phyloP scores from a whole-genome alignment of 805 yeast species.

The Saturnispora galanensis region DNA sequence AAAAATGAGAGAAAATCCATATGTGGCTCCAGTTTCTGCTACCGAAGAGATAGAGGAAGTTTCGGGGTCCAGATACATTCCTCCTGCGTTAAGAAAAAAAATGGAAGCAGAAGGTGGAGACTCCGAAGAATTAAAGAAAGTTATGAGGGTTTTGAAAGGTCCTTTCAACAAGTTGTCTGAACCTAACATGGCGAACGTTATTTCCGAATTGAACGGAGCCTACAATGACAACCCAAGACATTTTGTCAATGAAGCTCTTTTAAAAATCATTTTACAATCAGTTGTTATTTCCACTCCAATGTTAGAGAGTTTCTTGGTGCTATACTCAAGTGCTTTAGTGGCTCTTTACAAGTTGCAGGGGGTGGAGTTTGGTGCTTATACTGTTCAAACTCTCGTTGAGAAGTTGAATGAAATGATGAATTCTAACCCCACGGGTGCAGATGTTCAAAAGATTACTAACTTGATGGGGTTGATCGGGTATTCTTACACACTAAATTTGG shows the following conservation, averaged over 20 bases:
- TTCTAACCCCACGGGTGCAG: constrained; percentile 11
- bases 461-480: constrained; percentile 66
- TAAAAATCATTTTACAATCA: constrained; percentile 54
- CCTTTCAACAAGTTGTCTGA: constrained; percentile 84
- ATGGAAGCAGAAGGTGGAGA: constrained; percentile 27
- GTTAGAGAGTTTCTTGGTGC: constrained; percentile 66
- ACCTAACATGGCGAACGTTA: constrained; percentile 63
- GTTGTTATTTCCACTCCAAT: constrained; percentile 54
- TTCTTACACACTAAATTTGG: constrained; percentile 65
- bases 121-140: constrained; percentile 36
- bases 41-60: constrained; percentile 14
- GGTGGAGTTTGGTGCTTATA: constrained; percentile 79
- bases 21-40: constrained; percentile 45
- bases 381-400: constrained; percentile 74
- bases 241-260: constrained; percentile 61
- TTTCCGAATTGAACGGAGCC: constrained; percentile 54
- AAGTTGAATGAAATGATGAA: constrained; percentile 39
- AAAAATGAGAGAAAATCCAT: constrained; percentile 58
- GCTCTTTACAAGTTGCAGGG: constrained; percentile 76
- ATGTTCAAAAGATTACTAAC: constrained; percentile 35
- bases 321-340: constrained; percentile 68
- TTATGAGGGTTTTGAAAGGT: constrained; percentile 66
- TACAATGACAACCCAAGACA: constrained; percentile 67
- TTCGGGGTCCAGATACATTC: constrained; percentile 49
- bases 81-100: constrained; percentile 73